phyloP scores from a whole-genome alignment of 1,284 basidiomycete genomes.

The Ceratobasidium sp. region DNA sequence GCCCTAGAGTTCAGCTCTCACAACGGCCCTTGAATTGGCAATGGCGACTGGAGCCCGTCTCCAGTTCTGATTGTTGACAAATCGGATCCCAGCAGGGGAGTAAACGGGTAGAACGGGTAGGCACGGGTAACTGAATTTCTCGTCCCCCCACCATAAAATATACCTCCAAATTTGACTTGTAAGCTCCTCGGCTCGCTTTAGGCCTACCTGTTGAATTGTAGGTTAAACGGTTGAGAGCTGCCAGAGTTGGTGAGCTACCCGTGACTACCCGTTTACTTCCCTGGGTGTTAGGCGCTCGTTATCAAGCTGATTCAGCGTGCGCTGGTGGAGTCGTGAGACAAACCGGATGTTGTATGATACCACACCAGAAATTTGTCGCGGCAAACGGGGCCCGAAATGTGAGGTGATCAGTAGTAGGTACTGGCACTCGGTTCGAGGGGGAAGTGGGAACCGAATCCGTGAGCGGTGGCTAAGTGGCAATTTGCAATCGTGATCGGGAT shows the following conservation, averaged over 20 bases:
- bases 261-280: too few species aligned
- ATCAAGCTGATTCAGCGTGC: not conserved
- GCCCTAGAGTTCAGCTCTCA: not conserved
- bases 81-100: too few species aligned
- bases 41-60: constrained; percentile 3
- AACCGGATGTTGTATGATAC: not conserved
- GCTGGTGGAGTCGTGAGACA: not conserved
- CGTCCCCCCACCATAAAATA: too few species aligned
- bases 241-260: too few species aligned
- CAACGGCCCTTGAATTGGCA: not conserved
- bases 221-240: too few species aligned
- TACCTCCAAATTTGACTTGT: too few species aligned
- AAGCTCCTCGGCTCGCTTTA: too few species aligned
- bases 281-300: not conserved
- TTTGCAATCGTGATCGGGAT: not conserved
- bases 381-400: not conserved
- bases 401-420: not conserved
- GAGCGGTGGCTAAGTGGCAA: not conserved
- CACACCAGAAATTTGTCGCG: not conserved
- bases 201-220: too few species aligned
- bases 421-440: not conserved
- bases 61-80: not conserved
- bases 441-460: not conserved
- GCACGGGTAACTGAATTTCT: too few species aligned
- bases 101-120: too few species aligned